Conservation (phyloP, 305 asterid species). For the Solanum hybrid region DNA sequence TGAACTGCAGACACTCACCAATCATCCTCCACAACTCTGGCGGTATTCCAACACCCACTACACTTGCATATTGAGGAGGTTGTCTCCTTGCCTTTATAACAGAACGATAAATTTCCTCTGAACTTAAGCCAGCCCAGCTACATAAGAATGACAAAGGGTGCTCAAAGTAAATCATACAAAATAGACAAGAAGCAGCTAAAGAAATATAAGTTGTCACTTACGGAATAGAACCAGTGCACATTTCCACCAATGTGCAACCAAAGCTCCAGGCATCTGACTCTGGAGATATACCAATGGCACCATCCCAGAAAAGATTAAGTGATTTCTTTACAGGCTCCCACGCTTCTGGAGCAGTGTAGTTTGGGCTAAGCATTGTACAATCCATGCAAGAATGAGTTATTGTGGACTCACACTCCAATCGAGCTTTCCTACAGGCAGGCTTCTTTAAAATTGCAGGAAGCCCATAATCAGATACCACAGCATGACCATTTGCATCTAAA, state of each 20-base stretch:
- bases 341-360: conserved; percentile 97
- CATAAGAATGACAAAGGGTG: conserved; percentile 18
- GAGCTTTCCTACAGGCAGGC: conserved; percentile 78
- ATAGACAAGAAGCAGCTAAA: not conserved
- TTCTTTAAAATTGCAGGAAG: conserved; percentile 87
- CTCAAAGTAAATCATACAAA: conserved; percentile 9
- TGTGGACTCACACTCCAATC: conserved; percentile 63
- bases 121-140: conserved; percentile 95
- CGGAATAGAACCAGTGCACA: conserved; percentile 99
- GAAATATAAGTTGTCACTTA: conserved; percentile 36
- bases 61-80: conserved; percentile 96
- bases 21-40: conserved; percentile 97
- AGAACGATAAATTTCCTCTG: conserved; percentile 82
- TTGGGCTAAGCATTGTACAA: conserved; percentile 97
- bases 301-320: conserved; percentile 91
- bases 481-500: conserved; percentile 85
- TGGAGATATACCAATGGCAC: conserved; percentile 87
- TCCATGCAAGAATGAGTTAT: conserved; percentile 96
- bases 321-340: conserved; percentile 97
- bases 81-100: conserved; percentile 82
- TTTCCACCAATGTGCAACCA: conserved; percentile 97
- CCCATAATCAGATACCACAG: conserved; percentile 94
- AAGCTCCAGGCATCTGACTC: conserved; percentile 99
- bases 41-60: conserved; percentile 97
- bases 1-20: conserved; percentile 97